Conservation (phyloP, 164 flowering plant genomes). For the Malania oleifera region DNA sequence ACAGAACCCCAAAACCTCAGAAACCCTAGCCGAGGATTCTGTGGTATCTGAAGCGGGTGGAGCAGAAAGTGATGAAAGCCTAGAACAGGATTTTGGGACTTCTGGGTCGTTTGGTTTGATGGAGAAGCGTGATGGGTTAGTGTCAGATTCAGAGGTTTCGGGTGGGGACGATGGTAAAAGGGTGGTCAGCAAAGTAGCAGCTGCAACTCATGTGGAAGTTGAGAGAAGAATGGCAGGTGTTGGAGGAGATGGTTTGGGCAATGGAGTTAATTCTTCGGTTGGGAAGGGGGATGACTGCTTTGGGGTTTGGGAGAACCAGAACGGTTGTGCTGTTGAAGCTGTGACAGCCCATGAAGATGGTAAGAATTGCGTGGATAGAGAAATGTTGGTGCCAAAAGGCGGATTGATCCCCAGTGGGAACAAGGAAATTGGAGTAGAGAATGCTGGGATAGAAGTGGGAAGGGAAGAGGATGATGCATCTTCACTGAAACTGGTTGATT, state of each 20-base stretch:
- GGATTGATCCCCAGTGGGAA: no score
- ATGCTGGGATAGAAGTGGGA: neutral
- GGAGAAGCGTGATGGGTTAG: slow-evolving; percentile 6
- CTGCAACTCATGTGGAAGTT: neutral
- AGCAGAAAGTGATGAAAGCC: slow-evolving; percentile 2
- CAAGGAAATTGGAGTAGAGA: no score
- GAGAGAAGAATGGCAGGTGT: neutral
- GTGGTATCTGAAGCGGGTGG: neutral
- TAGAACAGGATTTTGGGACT: slow-evolving; percentile 9
- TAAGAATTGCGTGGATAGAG: no score
- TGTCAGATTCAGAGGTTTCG: slow-evolving; percentile 5
- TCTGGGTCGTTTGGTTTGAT: slow-evolving; percentile 6
- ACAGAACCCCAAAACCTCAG: slow-evolving; percentile 7
- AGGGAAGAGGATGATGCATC: slow-evolving; percentile 1
- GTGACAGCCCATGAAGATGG: neutral
- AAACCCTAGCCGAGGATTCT: slow-evolving; percentile 21
- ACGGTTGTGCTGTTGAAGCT: no score
- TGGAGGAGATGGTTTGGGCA: neutral
- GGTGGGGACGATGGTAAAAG: slow-evolving; percentile 6
- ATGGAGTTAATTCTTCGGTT: neutral
- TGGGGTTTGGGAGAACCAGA: slow-evolving; percentile 11
- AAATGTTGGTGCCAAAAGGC: no score
- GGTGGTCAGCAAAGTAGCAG: slow-evolving; percentile 1
- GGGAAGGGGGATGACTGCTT: slow-evolving; percentile 2
- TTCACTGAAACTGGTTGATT: slow-evolving; percentile 3